phyloP scores from a whole-genome alignment of 257 asterid genomes.

The Ajuga chamaepitys region DNA sequence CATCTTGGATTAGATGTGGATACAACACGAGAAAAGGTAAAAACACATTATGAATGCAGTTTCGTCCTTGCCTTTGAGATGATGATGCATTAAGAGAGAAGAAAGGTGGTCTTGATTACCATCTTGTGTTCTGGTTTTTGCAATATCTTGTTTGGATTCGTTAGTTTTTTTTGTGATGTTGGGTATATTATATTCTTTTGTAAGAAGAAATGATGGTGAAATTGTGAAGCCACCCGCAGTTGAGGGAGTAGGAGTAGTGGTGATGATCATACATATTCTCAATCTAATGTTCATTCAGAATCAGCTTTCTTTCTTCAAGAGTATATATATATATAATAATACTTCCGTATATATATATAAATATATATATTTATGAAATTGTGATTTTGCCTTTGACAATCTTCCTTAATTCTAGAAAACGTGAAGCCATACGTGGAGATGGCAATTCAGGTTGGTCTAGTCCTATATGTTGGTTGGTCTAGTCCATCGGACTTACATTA shows the following conservation, averaged over 20 bases:
- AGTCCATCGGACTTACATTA: too few species aligned
- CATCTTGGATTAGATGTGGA: slow-evolving; percentile 7
- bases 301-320: neutral
- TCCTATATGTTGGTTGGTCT: too few species aligned
- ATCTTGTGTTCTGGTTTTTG: slow-evolving; percentile 3
- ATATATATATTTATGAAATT: neutral
- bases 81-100: neutral
- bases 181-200: slow-evolving; percentile 32
- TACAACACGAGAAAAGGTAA: slow-evolving; percentile 6
- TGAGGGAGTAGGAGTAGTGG: neutral
- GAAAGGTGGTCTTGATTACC: slow-evolving; percentile 7
- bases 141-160: slow-evolving; percentile 13
- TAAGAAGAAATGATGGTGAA: slow-evolving; percentile 21
- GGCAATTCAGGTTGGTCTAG: too few species aligned
- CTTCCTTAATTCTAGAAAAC: too few species aligned
- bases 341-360: neutral
- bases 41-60: neutral
- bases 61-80: neutral
- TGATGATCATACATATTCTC: slow-evolving; percentile 3
- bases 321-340: neutral
- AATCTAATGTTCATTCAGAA: neutral
- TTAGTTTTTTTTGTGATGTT: slow-evolving; percentile 14
- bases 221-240: neutral
- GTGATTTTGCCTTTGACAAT: neutral
- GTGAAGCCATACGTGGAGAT: too few species aligned